A percentile compares a stretch with the other conserved stretches of the same genome.
These are phyloP conservation scores for Thelonectria rubi DNA, from an alignment of 2,329 filamentous ascomycete species.

Conservation along the genomic window DNA sequence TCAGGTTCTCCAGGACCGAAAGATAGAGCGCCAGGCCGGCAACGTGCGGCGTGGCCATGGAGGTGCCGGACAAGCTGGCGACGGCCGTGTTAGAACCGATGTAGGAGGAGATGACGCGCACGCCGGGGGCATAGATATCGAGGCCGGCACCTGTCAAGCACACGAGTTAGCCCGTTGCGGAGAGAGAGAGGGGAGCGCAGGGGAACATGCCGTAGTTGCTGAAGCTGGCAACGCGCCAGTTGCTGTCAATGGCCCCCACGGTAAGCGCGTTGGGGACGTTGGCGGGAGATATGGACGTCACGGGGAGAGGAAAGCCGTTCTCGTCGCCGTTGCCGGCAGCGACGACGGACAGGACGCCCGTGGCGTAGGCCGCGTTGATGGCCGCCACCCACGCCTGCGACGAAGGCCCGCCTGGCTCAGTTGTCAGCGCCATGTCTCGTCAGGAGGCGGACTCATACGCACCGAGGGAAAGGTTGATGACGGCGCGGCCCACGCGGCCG, in stretches of 20 bases:
- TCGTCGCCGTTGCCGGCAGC: conserved; percentile 57
- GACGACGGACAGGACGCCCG: conserved; percentile 55
- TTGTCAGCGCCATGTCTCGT: no score
- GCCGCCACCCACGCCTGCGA: conserved; percentile 51
- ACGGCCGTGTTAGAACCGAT: conserved; percentile 48
- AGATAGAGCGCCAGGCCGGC: conserved; percentile 54
- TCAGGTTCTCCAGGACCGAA: conserved; percentile 54
- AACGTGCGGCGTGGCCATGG: conserved; percentile 54
- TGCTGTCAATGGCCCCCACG: conserved; percentile 55
- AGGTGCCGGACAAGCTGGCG: conserved; percentile 53
- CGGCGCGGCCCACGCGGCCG: conserved; percentile 44
- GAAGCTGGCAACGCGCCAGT: conserved; percentile 52
- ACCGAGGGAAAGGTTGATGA: conserved; percentile 56
- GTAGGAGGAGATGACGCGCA: conserved; percentile 53
- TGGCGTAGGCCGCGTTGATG: conserved; percentile 50
- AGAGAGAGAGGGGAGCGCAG: background rate
- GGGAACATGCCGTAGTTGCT: conserved; percentile 57
- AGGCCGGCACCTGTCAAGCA: conserved; percentile 38
- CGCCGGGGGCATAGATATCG: conserved; percentile 55
- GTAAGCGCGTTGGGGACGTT: conserved; percentile 57
- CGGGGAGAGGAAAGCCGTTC: conserved; percentile 44
- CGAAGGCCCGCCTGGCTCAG: conserved; percentile 1
- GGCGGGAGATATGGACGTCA: conserved; percentile 56
- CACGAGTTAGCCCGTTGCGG: conserved; percentile 18
- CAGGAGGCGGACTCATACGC: background rate